Percentiles rank a stretch among this genome's conserved stretches.
Evolutionary conservation across 306 rosid species (phyloP).

Genomic region (Neltuma alba): DNA sequence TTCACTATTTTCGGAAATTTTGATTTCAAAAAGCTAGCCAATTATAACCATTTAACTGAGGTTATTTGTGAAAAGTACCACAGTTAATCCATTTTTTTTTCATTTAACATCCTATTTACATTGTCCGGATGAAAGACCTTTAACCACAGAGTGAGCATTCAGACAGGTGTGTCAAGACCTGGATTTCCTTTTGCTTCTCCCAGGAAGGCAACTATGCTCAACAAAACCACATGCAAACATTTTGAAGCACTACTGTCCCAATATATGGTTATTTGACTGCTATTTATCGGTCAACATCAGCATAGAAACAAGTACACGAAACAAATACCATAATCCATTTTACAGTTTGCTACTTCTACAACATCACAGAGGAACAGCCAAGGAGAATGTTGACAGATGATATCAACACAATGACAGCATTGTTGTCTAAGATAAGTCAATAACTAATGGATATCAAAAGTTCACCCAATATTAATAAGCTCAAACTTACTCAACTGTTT

Average conservation of each 20-base stretch:
- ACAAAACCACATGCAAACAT: not conserved
- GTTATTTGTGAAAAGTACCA: not conserved
- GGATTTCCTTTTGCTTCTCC: not conserved
- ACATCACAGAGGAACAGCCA: not conserved
- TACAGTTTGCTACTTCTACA: conserved; percentile 4
- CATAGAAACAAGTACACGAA: not conserved
- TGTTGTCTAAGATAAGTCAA: not conserved
- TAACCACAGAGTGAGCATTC: not conserved
- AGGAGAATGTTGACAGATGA: not conserved
- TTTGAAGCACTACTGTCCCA: not conserved
- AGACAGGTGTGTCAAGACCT: not conserved
- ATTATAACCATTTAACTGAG: not conserved
- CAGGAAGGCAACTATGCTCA: not conserved
- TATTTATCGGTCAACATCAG: not conserved
- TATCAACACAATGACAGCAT: not conserved
- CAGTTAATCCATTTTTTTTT: not conserved
- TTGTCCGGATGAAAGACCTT: not conserved
- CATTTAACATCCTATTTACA: not conserved
- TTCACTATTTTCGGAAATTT: not conserved
- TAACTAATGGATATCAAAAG: not conserved
- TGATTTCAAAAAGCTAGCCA: not conserved
- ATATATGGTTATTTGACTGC: not conserved
- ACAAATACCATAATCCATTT: not conserved
- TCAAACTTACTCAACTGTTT: not conserved
- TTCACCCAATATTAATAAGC: conserved; percentile 17